Evolutionary conservation across 352 stramenopile species (phyloP).

Genomic region (Peronospora belbahrii): DNA sequence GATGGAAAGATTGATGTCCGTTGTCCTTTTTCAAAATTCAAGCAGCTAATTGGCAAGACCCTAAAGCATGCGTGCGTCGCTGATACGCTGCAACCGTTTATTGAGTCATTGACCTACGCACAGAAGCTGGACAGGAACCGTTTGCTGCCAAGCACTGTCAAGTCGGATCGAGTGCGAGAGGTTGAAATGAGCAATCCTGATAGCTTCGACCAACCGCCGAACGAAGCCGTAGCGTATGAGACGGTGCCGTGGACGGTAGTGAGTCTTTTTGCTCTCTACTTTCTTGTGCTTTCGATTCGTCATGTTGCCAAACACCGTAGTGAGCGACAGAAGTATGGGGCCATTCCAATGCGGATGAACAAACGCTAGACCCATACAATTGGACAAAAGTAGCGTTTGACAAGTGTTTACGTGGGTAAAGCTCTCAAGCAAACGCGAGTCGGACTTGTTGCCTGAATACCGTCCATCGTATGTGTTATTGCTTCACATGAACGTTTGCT

Average conservation of each 20-base stretch:
- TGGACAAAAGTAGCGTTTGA: not conserved
- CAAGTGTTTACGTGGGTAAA: not conserved
- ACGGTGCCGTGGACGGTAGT: conserved; percentile 35
- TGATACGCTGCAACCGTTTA: conserved; percentile 57
- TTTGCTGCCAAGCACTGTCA: not conserved
- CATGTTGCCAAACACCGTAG: conserved; percentile 15
- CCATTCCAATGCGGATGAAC: conserved; percentile 19
- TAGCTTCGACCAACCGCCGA: not conserved
- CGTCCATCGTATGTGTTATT: no score
- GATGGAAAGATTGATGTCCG: conserved; percentile 39
- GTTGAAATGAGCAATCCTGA: conserved; percentile 2
- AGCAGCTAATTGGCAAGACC: conserved; percentile 50
- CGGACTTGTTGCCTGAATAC: no score
- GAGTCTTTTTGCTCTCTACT: conserved; percentile 29
- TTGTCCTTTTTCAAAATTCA: conserved; percentile 61
- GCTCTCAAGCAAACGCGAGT: no score
- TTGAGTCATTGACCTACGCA: conserved; percentile 33
- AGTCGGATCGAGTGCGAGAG: conserved; percentile 2
- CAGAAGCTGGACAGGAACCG: conserved; percentile 1
- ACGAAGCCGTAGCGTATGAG: conserved; percentile 9
- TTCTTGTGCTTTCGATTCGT: conserved; percentile 31
- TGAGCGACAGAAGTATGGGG: conserved; percentile 17
- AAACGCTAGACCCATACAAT: conserved; percentile 5
- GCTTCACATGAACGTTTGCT: no score
- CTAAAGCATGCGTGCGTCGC: conserved; percentile 65